Evolutionary conservation across 768 basidiomycete genomes (phyloP).

Genomic region (Scleroderma bovista): DNA sequence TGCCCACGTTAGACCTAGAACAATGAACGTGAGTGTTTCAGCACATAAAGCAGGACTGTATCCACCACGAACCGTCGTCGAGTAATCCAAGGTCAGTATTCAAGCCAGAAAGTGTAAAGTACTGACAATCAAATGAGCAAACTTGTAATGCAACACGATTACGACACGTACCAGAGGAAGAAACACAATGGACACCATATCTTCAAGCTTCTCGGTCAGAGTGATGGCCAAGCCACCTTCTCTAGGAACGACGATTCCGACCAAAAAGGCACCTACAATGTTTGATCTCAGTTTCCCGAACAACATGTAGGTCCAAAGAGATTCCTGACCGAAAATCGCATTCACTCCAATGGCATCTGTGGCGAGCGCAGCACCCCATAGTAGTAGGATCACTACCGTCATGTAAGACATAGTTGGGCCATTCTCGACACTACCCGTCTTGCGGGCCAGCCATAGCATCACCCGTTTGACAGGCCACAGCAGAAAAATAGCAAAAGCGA

Average conservation of each 20-base stretch:
- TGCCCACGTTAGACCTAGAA: conserved; percentile 74
- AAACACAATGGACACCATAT: conserved; percentile 87
- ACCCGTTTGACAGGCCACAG: conserved; percentile 57
- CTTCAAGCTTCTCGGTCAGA: conserved; percentile 95
- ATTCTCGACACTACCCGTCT: conserved; percentile 74
- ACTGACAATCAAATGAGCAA: conserved; percentile 39
- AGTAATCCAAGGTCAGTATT: conserved; percentile 87
- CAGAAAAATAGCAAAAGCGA: conserved; percentile 78
- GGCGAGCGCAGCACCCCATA: conserved; percentile 87
- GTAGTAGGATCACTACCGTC: conserved; percentile 72
- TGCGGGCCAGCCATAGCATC: conserved; percentile 67
- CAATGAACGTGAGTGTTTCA: not conserved
- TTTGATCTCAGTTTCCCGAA: not conserved
- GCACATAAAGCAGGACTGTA: not conserved
- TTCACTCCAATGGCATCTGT: conserved; percentile 91
- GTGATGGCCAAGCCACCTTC: conserved; percentile 82
- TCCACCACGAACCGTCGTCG: conserved; percentile 49
- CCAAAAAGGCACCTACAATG: conserved; percentile 66
- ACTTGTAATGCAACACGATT: not conserved
- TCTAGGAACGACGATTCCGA: conserved; percentile 78
- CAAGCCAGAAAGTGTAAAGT: conserved; percentile 90
- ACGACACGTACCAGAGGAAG: conserved; percentile 61
- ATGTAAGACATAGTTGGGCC: conserved; percentile 88
- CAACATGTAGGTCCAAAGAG: not conserved
- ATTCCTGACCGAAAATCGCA: conserved; percentile 79